Conservation (phyloP, 1,284 basidiomycete genomes). For the Wolfiporia cocos region DNA sequence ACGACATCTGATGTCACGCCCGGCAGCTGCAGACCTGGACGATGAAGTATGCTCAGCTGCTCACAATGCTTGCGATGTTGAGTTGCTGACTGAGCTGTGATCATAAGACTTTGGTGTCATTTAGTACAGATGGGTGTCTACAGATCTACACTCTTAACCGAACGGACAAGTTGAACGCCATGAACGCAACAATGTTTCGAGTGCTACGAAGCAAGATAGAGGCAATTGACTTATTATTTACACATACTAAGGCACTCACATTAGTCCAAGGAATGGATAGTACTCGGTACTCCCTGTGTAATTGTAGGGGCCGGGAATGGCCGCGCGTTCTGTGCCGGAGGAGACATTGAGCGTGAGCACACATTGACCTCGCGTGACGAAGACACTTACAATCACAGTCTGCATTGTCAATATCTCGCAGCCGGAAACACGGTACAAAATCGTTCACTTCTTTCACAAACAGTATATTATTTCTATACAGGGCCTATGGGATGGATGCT, state of each 20-base stretch:
- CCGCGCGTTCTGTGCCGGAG: slow-evolving; percentile 90
- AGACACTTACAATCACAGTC: slow-evolving; percentile 47
- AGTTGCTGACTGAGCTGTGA: slow-evolving; percentile 1
- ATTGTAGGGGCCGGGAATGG: slow-evolving; percentile 78
- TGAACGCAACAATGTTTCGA: slow-evolving; percentile 81
- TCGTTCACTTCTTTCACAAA: slow-evolving; percentile 84
- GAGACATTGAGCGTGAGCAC: slow-evolving; percentile 80
- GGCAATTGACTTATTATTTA: slow-evolving; percentile 30
- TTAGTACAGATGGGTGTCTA: slow-evolving; percentile 58
- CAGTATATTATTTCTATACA: slow-evolving; percentile 51
- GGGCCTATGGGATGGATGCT: neutral
- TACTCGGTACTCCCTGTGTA: slow-evolving; percentile 67
- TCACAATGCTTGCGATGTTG: slow-evolving; percentile 5
- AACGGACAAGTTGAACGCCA: slow-evolving; percentile 80
- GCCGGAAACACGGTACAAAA: slow-evolving; percentile 49
- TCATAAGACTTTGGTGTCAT: slow-evolving; percentile 54
- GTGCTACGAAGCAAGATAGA: slow-evolving; percentile 69
- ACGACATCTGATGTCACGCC: slow-evolving; percentile 42
- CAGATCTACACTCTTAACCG: slow-evolving; percentile 81
- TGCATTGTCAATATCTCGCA: slow-evolving; percentile 39
- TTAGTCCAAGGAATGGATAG: slow-evolving; percentile 69
- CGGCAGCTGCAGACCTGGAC: slow-evolving; percentile 5
- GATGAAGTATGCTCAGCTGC: no score
- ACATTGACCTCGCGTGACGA: slow-evolving; percentile 1
- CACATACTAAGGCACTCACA: neutral